phyloP scores from a whole-genome alignment of 495 filamentous ascomycete species.

The Podospora australis region DNA sequence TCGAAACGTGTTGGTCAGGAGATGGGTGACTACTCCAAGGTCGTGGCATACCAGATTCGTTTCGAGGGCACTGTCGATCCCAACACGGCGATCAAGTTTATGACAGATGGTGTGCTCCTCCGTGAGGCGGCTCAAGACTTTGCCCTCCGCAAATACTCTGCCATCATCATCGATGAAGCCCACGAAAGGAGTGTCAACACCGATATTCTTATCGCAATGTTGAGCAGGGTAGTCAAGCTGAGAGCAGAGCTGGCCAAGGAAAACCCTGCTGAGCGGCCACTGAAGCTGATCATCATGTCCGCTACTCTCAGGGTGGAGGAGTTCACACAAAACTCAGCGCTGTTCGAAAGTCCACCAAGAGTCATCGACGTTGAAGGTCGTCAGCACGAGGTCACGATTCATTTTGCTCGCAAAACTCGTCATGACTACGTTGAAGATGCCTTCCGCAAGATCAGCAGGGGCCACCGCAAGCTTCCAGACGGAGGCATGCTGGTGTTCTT shows the following conservation, averaged over 20 bases:
- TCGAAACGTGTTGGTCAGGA: constrained; percentile 85
- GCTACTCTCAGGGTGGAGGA: constrained; percentile 88
- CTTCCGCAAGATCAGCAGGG: constrained; percentile 79
- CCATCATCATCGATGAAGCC: constrained; percentile 92
- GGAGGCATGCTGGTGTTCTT: constrained; percentile 94
- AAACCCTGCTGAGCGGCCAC: constrained; percentile 54
- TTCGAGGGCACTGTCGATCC: constrained; percentile 80
- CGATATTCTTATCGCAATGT: constrained; percentile 93
- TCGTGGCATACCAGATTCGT: constrained; percentile 88
- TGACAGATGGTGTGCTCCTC: constrained; percentile 96
- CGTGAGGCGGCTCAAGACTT: constrained; percentile 90
- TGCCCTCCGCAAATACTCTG: constrained; percentile 84
- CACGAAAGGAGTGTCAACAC: constrained; percentile 98
- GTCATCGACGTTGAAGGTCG: constrained; percentile 89
- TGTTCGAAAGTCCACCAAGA: constrained; percentile 78
- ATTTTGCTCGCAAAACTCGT: constrained; percentile 78
- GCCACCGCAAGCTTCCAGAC: constrained; percentile 83
- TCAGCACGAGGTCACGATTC: constrained; percentile 81
- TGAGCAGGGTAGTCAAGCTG: constrained; percentile 84
- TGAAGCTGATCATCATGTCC: constrained; percentile 98
- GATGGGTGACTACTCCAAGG: constrained; percentile 59
- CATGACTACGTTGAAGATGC: constrained; percentile 86
- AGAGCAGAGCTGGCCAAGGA: constrained; percentile 39
- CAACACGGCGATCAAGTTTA: constrained; percentile 94
- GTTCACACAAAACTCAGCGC: constrained; percentile 71